A percentile compares a stretch with the other conserved stretches of the same genome.
These are phyloP conservation scores for Botryosphaeria agaves DNA, from an alignment of 2,329 filamentous ascomycete species.

Conservation along the genomic window DNA sequence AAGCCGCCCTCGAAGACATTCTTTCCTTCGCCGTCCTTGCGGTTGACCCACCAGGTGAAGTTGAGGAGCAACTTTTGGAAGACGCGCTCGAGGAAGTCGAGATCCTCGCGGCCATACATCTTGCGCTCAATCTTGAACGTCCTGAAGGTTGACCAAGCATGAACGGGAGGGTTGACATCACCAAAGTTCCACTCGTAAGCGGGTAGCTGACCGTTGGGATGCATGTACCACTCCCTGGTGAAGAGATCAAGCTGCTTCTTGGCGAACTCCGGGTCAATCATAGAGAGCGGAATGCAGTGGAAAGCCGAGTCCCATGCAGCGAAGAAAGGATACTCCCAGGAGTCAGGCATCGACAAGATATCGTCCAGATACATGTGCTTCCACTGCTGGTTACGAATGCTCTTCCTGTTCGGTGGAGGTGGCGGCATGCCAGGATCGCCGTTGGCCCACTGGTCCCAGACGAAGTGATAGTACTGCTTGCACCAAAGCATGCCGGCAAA, in stretches of 20 bases:
- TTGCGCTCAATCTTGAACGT: constrained; percentile 98
- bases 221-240: constrained; percentile 97
- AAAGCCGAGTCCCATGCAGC: constrained; percentile 96
- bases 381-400: constrained; percentile 76
- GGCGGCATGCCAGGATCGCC: constrained; percentile 80
- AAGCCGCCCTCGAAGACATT: constrained; percentile 97
- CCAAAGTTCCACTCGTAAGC: constrained; percentile 97
- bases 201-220: constrained; percentile 87
- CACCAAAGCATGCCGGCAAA: constrained; percentile 97
- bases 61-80: constrained; percentile 94
- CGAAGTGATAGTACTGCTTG: constrained; percentile 91
- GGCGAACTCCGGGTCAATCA: constrained; percentile 95
- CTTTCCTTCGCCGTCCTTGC: constrained; percentile 86
- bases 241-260: constrained; percentile 97
- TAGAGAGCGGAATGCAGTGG: constrained; percentile 86
- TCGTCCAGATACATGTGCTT: constrained; percentile 91
- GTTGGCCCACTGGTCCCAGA: constrained; percentile 97
- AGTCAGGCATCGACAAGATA: constrained; percentile 93
- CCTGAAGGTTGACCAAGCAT: constrained; percentile 89
- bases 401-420: constrained; percentile 63
- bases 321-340: constrained; percentile 97
- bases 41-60: constrained; percentile 99
- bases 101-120: constrained; percentile 83
- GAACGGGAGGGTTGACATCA: constrained; percentile 90
- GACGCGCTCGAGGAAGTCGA: constrained; percentile 89